Evolutionary conservation across 768 basidiomycete genomes (phyloP).

Genomic region (Tricholoma matsutake): DNA sequence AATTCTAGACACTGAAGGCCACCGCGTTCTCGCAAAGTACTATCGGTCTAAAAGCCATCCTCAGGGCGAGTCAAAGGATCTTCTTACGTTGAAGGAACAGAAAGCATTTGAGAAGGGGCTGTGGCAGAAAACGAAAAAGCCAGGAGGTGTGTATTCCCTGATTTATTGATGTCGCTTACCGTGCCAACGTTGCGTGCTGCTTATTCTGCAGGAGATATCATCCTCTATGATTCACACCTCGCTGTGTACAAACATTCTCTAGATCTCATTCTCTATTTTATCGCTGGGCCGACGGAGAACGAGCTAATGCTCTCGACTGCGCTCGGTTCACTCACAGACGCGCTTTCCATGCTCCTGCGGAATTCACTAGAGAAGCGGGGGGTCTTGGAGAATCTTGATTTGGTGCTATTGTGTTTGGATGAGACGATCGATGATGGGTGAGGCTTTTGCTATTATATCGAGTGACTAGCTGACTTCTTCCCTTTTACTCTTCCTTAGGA

Average conservation of each 20-base stretch:
- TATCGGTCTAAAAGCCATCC: conserved; percentile 74
- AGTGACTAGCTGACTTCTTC: neutral
- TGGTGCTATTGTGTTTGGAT: conserved; percentile 89
- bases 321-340: conserved; percentile 81
- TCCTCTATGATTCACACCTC: conserved; percentile 86
- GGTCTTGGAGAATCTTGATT: conserved; percentile 90
- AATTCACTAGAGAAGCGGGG: conserved; percentile 95
- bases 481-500: conserved; percentile 44
- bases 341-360: conserved; percentile 78
- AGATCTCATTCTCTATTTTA: conserved; percentile 93
- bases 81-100: conserved; percentile 83
- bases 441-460: conserved; percentile 17
- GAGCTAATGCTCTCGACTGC: conserved; percentile 94
- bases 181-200: neutral
- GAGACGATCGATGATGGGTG: conserved; percentile 99
- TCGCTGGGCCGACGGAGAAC: conserved; percentile 86
- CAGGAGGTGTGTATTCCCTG: conserved; percentile 63
- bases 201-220: conserved; percentile 74
- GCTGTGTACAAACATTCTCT: conserved; percentile 92
- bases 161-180: neutral
- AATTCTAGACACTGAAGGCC: conserved; percentile 93
- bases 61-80: conserved; percentile 57
- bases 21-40: conserved; percentile 95
- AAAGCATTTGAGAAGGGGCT: conserved; percentile 93
- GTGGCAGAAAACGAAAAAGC: conserved; percentile 93